Evolutionary conservation across 805 yeast genomes (phyloP), one percentile per base, ranked within the genome.

Genomic region (Candida taoyuanica): DNA sequence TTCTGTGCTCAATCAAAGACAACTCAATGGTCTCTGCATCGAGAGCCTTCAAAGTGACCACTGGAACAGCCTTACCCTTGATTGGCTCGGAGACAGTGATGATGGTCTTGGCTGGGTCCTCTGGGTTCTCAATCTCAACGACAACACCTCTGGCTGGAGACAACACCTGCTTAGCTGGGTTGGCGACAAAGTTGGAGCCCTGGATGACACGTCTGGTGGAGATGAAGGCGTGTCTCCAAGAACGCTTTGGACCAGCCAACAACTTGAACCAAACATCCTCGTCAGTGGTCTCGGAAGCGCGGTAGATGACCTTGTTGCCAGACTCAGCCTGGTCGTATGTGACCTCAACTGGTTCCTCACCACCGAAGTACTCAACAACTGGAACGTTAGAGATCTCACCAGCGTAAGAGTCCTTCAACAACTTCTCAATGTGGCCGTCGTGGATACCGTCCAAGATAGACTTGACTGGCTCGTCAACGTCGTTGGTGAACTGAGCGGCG

Each of bases 161-260:
- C 56, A 93, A 77, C 27, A 93, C 81, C 48, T 81, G 79, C 56
- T 77, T 84, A 36, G 81, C 74, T 21, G 98, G 86, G 65, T 89
- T 93, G 29, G 76, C 59, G 47, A 78, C 81, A 55, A 82, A 89
- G 66, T 81, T 78, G 49, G 76, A 70, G 40, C 85, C 95, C 69
- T 93, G 98, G 43, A 88, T 93, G 58, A 86, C 70, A 61, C 85
- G 79, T 39, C 77, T 72, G 49, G 91, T 73, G 17, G 89, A 70
- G 48, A 93, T 70, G 63, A 93, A 78, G 23, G 98, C 97, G 53
- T 82, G 84, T 67, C 95, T 78, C 99, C 99, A 93, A 62, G 75
- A 77, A 56, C 76, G 76, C 44, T 71, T 59, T 37, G 73, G 59
- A 47, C 98, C 98, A 40, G 96, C 96, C 51, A 93, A 70, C 42